phyloP scores from a whole-genome alignment of 352 stramenopile species.

The Thraustochytrium striatum region DNA sequence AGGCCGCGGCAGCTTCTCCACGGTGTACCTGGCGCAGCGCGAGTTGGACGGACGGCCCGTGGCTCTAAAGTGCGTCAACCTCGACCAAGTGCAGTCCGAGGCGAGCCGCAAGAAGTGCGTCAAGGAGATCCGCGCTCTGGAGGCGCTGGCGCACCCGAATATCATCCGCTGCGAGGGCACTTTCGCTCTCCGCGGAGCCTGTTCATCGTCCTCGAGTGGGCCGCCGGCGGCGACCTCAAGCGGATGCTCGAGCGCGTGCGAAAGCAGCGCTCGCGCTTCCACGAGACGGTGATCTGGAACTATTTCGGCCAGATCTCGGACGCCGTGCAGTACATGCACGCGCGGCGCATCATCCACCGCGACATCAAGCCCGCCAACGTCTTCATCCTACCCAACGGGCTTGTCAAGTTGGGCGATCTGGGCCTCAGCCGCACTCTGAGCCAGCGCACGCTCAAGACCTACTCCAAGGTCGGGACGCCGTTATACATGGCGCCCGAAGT shows the following conservation, averaged over 20 bases:
- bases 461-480: constrained; percentile 73
- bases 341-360: constrained; percentile 61
- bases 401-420: constrained; percentile 85
- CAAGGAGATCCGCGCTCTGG: constrained; percentile 74
- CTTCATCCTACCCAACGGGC: constrained; percentile 79
- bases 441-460: constrained; percentile 57
- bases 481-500: constrained; percentile 92
- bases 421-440: constrained; percentile 68
- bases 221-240: constrained; percentile 84
- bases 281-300: constrained; percentile 86
- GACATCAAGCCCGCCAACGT: constrained; percentile 49
- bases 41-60: constrained; percentile 67
- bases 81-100: constrained; percentile 82
- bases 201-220: constrained; percentile 88
- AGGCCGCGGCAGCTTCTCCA: constrained; percentile 80
- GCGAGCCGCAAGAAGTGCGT: constrained; percentile 80
- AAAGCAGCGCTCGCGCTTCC: constrained; percentile 72
- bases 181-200: constrained; percentile 81
- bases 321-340: constrained; percentile 79
- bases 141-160: constrained; percentile 79
- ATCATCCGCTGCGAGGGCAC: constrained; percentile 83
- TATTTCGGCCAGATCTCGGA: constrained; percentile 83
- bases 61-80: constrained; percentile 86
- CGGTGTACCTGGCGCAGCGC: constrained; percentile 76
- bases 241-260: constrained; percentile 80